Conservation (phyloP, 2,329 filamentous ascomycete genomes). For the Dothistroma pini region DNA sequence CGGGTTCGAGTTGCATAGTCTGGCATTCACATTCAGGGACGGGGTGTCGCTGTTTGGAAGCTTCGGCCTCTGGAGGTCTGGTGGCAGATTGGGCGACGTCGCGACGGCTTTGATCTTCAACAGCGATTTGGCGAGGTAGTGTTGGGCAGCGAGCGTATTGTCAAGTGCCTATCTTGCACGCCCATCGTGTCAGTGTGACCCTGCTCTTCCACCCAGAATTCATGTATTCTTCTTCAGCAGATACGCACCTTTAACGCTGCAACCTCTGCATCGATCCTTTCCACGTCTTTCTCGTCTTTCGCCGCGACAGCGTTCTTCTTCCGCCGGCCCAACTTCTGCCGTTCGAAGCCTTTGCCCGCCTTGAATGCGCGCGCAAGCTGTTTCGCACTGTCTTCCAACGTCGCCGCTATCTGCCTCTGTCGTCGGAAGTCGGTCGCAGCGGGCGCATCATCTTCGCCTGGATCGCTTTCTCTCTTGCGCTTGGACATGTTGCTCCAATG, state of each 20-base stretch:
- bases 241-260: slow-evolving; percentile 52
- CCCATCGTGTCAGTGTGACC: slow-evolving; percentile 9
- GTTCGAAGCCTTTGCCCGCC: slow-evolving; percentile 69
- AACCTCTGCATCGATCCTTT: slow-evolving; percentile 62
- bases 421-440: slow-evolving; percentile 16
- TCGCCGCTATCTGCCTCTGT: slow-evolving; percentile 21
- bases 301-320: slow-evolving; percentile 52
- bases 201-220: neutral
- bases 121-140: slow-evolving; percentile 56
- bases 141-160: slow-evolving; percentile 47
- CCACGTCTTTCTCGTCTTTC: slow-evolving; percentile 47
- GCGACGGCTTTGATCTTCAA: slow-evolving; percentile 56
- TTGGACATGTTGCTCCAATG: slow-evolving; percentile 18
- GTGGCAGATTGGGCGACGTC: slow-evolving; percentile 48
- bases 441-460: slow-evolving; percentile 30
- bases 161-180: slow-evolving; percentile 46
- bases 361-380: slow-evolving; percentile 66
- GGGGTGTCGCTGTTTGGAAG: slow-evolving; percentile 43
- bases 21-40: slow-evolving; percentile 55
- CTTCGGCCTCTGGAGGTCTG: slow-evolving; percentile 37
- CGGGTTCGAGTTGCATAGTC: slow-evolving; percentile 58
- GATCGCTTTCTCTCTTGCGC: slow-evolving; percentile 30
- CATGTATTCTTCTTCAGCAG: neutral
- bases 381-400: slow-evolving; percentile 47
- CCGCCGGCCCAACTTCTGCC: slow-evolving; percentile 67